Percentiles rank a stretch among this genome's conserved stretches.
Conservation (phyloP, 208 protist species). For the Trypanosoma melophagium region DNA sequence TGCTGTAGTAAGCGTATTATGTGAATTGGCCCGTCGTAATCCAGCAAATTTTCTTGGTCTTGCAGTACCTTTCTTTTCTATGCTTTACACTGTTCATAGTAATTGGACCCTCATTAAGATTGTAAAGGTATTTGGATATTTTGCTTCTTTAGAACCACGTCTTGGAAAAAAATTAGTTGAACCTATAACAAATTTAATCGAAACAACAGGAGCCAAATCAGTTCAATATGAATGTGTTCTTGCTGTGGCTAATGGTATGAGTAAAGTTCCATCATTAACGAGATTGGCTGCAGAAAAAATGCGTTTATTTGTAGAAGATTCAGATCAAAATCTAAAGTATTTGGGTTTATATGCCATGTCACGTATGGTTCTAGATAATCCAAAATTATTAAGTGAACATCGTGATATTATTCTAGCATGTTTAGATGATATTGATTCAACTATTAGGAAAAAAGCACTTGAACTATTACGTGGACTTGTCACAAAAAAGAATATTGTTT, state of each 20-base stretch:
- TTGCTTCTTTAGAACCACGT: constrained; percentile 95
- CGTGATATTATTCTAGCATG: constrained; percentile 92
- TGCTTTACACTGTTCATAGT: constrained; percentile 93
- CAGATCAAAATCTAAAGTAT: constrained; percentile 99
- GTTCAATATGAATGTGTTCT: constrained; percentile 97
- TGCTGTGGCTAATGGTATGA: constrained; percentile 91
- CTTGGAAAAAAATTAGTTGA: constrained; percentile 98
- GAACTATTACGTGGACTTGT: constrained; percentile 93
- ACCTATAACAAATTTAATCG: constrained; percentile 95
- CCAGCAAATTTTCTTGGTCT: constrained; percentile 97
- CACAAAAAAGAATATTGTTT: constrained; percentile 88
- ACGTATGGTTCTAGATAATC: constrained; percentile 90
- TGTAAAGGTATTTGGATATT: constrained; percentile 97
- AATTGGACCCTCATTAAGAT: constrained; percentile 99
- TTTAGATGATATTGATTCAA: constrained; percentile 95
- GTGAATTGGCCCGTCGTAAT: constrained; percentile 97
- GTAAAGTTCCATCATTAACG: constrained; percentile 72
- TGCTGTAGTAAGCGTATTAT: constrained; percentile 97
- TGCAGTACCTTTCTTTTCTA: constrained; percentile 95
- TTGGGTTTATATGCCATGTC: constrained; percentile 94
- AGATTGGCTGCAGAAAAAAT: constrained; percentile 94
- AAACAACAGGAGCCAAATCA: constrained; percentile 94
- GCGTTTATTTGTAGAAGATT: constrained; percentile 94
- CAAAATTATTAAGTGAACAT: constrained; percentile 91
- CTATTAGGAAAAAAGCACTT: constrained; percentile 95